phyloP scores from a whole-genome alignment of 2,329 filamentous ascomycete species.

The Rachicladosporium sp. region DNA sequence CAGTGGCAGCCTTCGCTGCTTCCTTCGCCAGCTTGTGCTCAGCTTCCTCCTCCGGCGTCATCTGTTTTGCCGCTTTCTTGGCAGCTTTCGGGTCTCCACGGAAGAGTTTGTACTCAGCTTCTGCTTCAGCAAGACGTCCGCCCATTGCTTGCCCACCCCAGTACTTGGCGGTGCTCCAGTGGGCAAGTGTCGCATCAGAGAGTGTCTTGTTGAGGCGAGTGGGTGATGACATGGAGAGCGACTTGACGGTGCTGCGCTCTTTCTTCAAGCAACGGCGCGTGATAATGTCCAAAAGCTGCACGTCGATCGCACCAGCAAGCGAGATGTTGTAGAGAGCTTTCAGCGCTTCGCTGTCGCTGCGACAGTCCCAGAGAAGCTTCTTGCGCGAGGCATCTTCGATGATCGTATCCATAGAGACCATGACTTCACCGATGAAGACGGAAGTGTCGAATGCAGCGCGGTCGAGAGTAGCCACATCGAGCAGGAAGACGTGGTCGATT shows the following conservation, averaged over 20 bases:
- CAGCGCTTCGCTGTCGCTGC: slow-evolving; percentile 44
- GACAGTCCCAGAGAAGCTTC: slow-evolving; percentile 46
- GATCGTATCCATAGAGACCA: slow-evolving; percentile 24
- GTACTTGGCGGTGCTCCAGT: slow-evolving; percentile 25
- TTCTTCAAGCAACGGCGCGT: slow-evolving; percentile 10
- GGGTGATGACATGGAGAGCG: slow-evolving; percentile 27
- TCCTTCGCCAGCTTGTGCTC: background rate
- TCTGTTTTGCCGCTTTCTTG: background rate
- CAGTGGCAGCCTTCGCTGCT: background rate
- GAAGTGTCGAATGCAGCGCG: slow-evolving; percentile 28
- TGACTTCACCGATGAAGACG: slow-evolving; percentile 5
- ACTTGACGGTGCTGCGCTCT: slow-evolving; percentile 14
- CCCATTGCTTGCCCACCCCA: slow-evolving; percentile 12
- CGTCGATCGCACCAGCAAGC: slow-evolving; percentile 34
- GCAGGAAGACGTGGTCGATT: slow-evolving; percentile 14
- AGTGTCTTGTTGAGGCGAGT: background rate
- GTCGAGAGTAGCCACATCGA: slow-evolving; percentile 33
- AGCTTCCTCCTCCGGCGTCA: background rate
- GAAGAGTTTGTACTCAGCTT: background rate
- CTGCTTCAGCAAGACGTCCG: background rate
- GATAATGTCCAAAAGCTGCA: slow-evolving; percentile 44
- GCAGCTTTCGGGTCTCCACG: background rate
- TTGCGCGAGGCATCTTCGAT: slow-evolving; percentile 32
- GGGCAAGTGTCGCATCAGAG: background rate
- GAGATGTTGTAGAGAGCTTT: slow-evolving; percentile 32